Base-by-base conservation (phyloP, 2,329 filamentous ascomycete species). In the Daldinia eschscholtzii region DNA sequence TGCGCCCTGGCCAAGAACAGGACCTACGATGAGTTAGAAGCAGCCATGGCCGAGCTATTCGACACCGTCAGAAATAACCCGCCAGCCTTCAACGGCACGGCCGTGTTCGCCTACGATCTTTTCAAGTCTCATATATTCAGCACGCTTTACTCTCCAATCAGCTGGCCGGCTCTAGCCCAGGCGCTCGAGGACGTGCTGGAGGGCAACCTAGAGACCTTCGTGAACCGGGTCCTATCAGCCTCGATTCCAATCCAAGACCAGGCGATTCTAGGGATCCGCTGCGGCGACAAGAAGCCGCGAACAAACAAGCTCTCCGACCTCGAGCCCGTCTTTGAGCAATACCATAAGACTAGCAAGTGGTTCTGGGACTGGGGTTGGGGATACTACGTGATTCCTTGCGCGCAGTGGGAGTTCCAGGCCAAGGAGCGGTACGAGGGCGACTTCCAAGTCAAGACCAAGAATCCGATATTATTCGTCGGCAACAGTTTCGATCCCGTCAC, bases 401-500 rank as follows among this genome's bases (percentile, higher is more conserved):
- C 77, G 1, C 78, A 78, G 67, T 84, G 81, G 82, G 72, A 65
- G 18, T 61, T 81, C 7, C 68, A 76, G 1, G 77, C 81, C 18
- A 79, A 77, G 56, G 81, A 82, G 71, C 73, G 75, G 23, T 80
- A 79, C 52, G 68, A 62, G 5, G 78, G 75, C 1, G 74, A 77
- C 35, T 81, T 82, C 58, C 28, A 53, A 4, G 66, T 74, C n/a
- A 67, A 59, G 50, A 71, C 74, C 6, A 60, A 61, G 23, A 70
- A 66, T 37, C 73, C 74, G 1, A 20, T 83, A 2, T 71, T 84
- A 2, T 61, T 84, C 6, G 73, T 83, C 10, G 78, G 79, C 9
- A 83, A 81, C 64, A 78, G 75, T 0, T 76, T 74, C 26, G 82
- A 84, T 57, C 76, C 78, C 0, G 73, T 78, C 5, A 82, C 80